Conservation (phyloP, 345 rosid species). For the Litchi chinensis region DNA sequence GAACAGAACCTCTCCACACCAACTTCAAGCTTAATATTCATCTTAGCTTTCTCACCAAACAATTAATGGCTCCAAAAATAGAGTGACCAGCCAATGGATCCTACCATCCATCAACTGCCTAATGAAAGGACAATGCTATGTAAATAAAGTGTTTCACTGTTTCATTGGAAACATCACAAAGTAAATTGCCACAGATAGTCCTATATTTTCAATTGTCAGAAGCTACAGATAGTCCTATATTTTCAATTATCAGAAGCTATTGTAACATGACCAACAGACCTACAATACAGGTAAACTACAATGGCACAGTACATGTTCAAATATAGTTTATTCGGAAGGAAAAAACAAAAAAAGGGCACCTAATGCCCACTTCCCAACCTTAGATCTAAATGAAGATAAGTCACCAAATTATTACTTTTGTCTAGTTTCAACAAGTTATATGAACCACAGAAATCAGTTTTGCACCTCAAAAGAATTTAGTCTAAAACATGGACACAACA, state of each 20-base stretch:
- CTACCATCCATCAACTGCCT: background rate
- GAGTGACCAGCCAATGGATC: background rate
- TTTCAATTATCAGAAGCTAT: too few relatives aligned
- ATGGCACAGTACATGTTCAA: background rate
- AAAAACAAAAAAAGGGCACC: too few relatives aligned
- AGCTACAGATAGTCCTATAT: too few relatives aligned
- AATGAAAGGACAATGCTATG: background rate
- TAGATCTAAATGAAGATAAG: background rate
- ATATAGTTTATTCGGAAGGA: background rate
- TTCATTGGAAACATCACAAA: background rate
- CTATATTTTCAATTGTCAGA: background rate
- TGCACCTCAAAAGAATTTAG: background rate
- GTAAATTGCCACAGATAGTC: background rate
- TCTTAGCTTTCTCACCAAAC: background rate
- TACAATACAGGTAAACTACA: too few relatives aligned
- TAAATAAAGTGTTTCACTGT: background rate
- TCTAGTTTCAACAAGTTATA: background rate
- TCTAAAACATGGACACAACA: background rate
- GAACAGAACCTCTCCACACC: background rate
- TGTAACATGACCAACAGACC: too few relatives aligned
- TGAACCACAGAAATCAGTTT: background rate
- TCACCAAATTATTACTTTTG: background rate
- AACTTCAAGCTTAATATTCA: background rate
- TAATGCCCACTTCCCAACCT: background rate
- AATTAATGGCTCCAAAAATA: background rate